phyloP scores from a whole-genome alignment of 2,329 filamentous ascomycete genomes.

The Epichloe festucae region DNA sequence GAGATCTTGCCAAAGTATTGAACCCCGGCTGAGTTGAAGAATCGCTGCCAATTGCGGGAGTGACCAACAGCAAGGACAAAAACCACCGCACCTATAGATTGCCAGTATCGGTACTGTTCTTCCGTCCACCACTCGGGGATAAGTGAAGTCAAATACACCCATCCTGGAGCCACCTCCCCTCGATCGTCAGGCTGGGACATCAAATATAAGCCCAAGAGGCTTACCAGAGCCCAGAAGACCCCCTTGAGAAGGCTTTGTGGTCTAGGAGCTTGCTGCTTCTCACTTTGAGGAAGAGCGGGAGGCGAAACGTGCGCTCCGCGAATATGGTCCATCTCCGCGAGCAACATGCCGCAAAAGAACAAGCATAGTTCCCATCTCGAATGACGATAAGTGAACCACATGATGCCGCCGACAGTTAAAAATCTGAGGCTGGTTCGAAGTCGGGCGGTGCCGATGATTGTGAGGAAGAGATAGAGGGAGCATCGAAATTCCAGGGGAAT shows the following conservation, averaged over 20 bases:
- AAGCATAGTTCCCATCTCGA: conserved; percentile 42
- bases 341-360: conserved; percentile 39
- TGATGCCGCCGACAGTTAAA: conserved; percentile 26
- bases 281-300: conserved; percentile 13
- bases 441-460: conserved; percentile 35
- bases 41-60: conserved; percentile 31
- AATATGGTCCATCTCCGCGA: conserved; percentile 42
- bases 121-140: conserved; percentile 37
- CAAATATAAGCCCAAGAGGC: conserved; percentile 39
- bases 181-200: conserved; percentile 25
- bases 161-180: conserved; percentile 38
- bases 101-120: conserved; percentile 42
- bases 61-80: conserved; percentile 38
- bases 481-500: conserved; percentile 46
- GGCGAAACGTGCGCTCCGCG: conserved; percentile 29
- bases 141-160: conserved; percentile 31
- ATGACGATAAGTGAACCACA: conserved; percentile 32
- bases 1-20: conserved; percentile 49
- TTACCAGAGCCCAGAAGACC: conserved; percentile 27
- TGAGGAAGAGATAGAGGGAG: conserved; percentile 45
- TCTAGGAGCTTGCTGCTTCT: conserved; percentile 6
- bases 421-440: conserved; percentile 30
- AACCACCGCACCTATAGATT: conserved; percentile 37
- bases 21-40: conserved; percentile 35
- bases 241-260: conserved; percentile 6